Conservation (phyloP, 768 basidiomycete species). For the Lactifluus echinatus region DNA sequence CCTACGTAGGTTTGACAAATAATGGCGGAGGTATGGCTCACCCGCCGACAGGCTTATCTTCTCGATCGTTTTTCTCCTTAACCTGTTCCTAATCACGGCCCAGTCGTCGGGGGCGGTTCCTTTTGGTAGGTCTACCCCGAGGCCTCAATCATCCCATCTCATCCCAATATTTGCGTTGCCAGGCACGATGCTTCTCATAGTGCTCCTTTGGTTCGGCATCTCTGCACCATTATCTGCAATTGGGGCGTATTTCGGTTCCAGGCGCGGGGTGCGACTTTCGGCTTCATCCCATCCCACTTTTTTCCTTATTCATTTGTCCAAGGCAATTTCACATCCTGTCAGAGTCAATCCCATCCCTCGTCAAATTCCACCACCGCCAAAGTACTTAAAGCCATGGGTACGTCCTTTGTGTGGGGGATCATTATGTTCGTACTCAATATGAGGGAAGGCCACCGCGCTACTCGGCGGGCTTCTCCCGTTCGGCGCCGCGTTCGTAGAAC, state of each 20-base stretch:
- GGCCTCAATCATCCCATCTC: not conserved
- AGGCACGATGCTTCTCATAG: slow-evolving; percentile 81
- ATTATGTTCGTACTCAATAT: not conserved
- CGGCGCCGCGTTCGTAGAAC: slow-evolving; percentile 90
- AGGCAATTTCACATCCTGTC: slow-evolving; percentile 76
- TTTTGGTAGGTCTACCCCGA: slow-evolving; percentile 48
- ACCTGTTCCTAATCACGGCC: slow-evolving; percentile 77
- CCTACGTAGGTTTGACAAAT: slow-evolving; percentile 54
- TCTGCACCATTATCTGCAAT: slow-evolving; percentile 82
- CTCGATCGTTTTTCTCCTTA: slow-evolving; percentile 77
- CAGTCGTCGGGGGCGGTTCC: slow-evolving; percentile 94
- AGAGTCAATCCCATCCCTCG: slow-evolving; percentile 89
- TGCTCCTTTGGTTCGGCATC: slow-evolving; percentile 88
- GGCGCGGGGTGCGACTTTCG: slow-evolving; percentile 61
- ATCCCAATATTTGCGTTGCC: not conserved
- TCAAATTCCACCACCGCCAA: slow-evolving; percentile 86
- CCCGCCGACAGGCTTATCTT: slow-evolving; percentile 58
- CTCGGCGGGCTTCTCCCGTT: slow-evolving; percentile 92
- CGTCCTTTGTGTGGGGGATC: slow-evolving; percentile 21
- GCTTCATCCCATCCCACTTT: not conserved
- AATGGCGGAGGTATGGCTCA: not conserved
- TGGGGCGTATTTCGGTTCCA: slow-evolving; percentile 80
- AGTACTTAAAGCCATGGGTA: slow-evolving; percentile 79
- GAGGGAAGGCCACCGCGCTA: slow-evolving; percentile 48
- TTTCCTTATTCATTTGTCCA: slow-evolving; percentile 11